Conservation (phyloP, 129 eudicot genomes). For the Scalesia atractyloides region DNA sequence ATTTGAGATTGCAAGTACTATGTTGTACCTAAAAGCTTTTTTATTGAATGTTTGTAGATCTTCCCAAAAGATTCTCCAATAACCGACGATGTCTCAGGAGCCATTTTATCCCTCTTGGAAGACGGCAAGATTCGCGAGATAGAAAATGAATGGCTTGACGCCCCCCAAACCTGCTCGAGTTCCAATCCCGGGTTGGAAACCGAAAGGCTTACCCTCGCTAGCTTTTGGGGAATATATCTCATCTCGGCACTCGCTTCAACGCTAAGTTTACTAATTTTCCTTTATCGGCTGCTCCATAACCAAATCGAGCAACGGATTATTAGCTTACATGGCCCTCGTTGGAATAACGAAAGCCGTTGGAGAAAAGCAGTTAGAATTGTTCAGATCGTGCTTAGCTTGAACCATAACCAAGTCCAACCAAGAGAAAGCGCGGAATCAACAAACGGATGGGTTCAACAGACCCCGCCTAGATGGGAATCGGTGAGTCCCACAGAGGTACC, state of each 20-base stretch:
- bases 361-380: slow-evolving; percentile 22
- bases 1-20: not conserved
- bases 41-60: slow-evolving; percentile 31
- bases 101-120: slow-evolving; percentile 48
- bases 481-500: slow-evolving; percentile 38
- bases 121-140: slow-evolving; percentile 34
- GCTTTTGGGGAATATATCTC: slow-evolving; percentile 60
- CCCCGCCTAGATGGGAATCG: slow-evolving; percentile 30
- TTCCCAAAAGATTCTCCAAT: slow-evolving; percentile 61
- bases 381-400: slow-evolving; percentile 28
- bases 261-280: slow-evolving; percentile 39
- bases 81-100: slow-evolving; percentile 48
- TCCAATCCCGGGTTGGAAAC: slow-evolving; percentile 29
- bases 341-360: slow-evolving; percentile 29
- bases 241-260: slow-evolving; percentile 49
- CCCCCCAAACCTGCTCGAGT: slow-evolving; percentile 33
- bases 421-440: not conserved
- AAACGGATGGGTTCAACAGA: slow-evolving; percentile 8
- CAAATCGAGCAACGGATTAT: slow-evolving; percentile 35
- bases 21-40: not conserved
- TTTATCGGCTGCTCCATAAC: slow-evolving; percentile 35
- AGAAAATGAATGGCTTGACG: slow-evolving; percentile 40
- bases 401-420: slow-evolving; percentile 21
- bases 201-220: slow-evolving; percentile 37
- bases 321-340: slow-evolving; percentile 20